Conservation (phyloP, 768 basidiomycete genomes). For the Panaeolus papilionaceus region DNA sequence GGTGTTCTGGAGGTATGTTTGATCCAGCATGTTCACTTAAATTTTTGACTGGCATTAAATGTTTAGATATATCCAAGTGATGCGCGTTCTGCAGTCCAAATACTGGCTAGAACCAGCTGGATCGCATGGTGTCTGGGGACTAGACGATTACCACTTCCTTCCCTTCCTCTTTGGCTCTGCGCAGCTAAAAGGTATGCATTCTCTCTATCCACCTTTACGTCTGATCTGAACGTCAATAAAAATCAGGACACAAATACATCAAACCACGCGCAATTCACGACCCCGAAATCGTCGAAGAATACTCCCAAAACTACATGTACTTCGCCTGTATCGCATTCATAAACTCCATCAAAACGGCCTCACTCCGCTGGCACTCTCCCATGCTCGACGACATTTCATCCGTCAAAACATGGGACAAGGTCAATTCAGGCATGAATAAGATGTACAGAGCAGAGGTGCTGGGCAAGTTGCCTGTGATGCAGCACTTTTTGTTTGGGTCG, state of each 20-base stretch:
- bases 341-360: slow-evolving; percentile 98
- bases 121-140: slow-evolving; percentile 98
- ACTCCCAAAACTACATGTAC: slow-evolving; percentile 94
- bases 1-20: slow-evolving; percentile 85
- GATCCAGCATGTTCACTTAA: neutral
- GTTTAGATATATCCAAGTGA: slow-evolving; percentile 78
- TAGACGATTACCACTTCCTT: slow-evolving; percentile 97
- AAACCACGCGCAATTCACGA: slow-evolving; percentile 94
- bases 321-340: slow-evolving; percentile 95
- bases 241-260: slow-evolving; percentile 80
- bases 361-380: slow-evolving; percentile 96
- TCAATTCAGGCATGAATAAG: slow-evolving; percentile 95
- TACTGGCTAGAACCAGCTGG: slow-evolving; percentile 99
- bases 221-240: slow-evolving; percentile 29
- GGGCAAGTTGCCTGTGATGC: slow-evolving; percentile 92
- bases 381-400: slow-evolving; percentile 99
- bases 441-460: slow-evolving; percentile 98
- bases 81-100: slow-evolving; percentile 87
- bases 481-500: slow-evolving; percentile 95
- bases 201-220: neutral
- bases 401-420: slow-evolving; percentile 95
- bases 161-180: slow-evolving; percentile 90
- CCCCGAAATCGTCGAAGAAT: slow-evolving; percentile 89
- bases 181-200: slow-evolving; percentile 65
- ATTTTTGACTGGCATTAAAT: slow-evolving; percentile 34